These are phyloP conservation scores for Aspergillus piperis DNA, from an alignment of 2,329 filamentous ascomycete genomes.

Conservation along the genomic window DNA sequence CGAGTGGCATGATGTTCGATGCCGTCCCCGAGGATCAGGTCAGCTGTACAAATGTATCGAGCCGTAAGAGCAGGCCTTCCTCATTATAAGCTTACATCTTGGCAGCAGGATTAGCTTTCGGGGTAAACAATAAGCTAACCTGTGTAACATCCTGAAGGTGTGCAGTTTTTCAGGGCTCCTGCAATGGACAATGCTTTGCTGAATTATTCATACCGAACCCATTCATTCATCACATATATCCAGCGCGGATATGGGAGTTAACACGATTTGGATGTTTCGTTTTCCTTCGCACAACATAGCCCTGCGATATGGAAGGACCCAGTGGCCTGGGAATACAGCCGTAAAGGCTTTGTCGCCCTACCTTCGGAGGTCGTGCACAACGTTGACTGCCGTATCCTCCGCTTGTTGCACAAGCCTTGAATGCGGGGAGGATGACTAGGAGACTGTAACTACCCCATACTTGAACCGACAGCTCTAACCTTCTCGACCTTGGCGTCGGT, in stretches of 20 bases:
- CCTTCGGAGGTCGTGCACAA: not conserved
- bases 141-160: not conserved
- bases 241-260: too few relatives aligned
- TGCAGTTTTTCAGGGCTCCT: too few relatives aligned
- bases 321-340: not conserved
- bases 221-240: too few relatives aligned
- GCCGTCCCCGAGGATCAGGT: not conserved
- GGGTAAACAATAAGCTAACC: not conserved
- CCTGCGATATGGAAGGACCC: too few relatives aligned
- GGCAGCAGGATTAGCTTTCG: not conserved
- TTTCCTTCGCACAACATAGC: too few relatives aligned
- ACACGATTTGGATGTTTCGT: too few relatives aligned
- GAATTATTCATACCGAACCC: too few relatives aligned
- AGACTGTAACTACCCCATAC: not conserved
- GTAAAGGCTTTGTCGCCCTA: not conserved
- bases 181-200: too few relatives aligned
- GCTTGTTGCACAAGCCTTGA: not conserved
- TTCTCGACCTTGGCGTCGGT: not conserved
- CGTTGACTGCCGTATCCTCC: not conserved
- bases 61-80: not conserved
- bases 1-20: not conserved
- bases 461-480: not conserved
- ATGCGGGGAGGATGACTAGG: not conserved
- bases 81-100: not conserved
- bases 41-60: not conserved